Base-by-base conservation (phyloP, 352 stramenopile species). In the Globisporangium paroecandrum region DNA sequence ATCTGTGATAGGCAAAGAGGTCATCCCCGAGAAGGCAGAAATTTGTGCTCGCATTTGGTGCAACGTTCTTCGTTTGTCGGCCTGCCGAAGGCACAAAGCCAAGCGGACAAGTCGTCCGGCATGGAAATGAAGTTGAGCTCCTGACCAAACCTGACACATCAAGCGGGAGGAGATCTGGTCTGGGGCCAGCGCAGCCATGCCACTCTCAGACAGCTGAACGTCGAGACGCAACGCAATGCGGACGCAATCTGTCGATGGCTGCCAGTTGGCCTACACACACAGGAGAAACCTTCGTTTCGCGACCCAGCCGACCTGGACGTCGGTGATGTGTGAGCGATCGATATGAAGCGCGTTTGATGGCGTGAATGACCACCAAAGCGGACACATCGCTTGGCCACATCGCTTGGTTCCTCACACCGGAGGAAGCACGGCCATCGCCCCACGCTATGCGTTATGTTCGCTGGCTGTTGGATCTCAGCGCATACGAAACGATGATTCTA, bases 31-130 rank as follows among this genome's bases (percentile, higher is more conserved):
- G 41, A 47, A n/a, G 41, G 5, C 41, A 15, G 41, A 47, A 47
- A 47, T 47, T 46, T 47, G 41, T n/a, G 0, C 41, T 47, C 15
- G 15, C 43, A 47, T 25, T 46, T 29, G 9, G 55, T 46, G 29
- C 55, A 60, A 60, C 56, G 56, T 32, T 61, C 56, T 61, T 61
- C 56, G 32, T 36, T 36, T 36, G 32, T 36, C 32, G 20, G 8
- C 25, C 56, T 22, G n/a, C n/a, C 47, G 27, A 32, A 32, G 27
- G 27, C 3, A 32, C 27, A 36, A 36, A 36, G 32, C 32, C 32
- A 55, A 55, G 47, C 47, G n/a, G 20, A 27, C n/a, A 51, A 9
- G 32, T 36, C 32, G 32, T 36, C 32, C 32, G 7, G 32, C 32
- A 36, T 10, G 6, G 32, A 36, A 36, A 36, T 36, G 32, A 36